These are phyloP conservation scores for Neurospora sp. DNA, from an alignment of 495 filamentous ascomycete species.

Conservation along the genomic window DNA sequence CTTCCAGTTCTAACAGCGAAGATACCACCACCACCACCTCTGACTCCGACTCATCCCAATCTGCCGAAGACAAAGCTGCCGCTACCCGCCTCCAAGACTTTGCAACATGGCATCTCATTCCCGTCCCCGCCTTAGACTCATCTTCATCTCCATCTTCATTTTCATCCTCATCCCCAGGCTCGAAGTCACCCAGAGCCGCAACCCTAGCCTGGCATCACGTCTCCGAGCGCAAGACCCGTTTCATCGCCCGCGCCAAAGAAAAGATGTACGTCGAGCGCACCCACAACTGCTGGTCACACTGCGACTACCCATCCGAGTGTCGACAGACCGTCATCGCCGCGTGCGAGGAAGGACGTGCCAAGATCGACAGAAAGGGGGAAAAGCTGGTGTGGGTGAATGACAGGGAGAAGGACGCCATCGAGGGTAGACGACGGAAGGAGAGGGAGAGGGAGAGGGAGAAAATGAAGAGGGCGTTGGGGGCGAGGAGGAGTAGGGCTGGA, in stretches of 20 bases:
- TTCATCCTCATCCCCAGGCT: not conserved
- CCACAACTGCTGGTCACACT: constrained; percentile 33
- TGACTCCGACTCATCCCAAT: not conserved
- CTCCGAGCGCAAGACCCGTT: not conserved
- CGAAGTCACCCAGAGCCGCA: not conserved
- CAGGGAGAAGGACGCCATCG: not conserved
- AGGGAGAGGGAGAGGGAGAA: not conserved
- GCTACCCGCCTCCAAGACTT: not conserved
- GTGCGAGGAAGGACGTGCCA: constrained; percentile 1
- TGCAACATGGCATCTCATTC: not conserved
- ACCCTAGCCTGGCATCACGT: not conserved
- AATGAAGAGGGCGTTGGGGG: not conserved
- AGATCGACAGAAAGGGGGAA: not conserved
- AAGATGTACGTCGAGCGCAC: constrained; percentile 11
- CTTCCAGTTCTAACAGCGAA: not conserved
- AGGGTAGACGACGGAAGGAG: not conserved
- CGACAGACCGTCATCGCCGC: constrained; percentile 12
- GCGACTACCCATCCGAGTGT: constrained; percentile 37
- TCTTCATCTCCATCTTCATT: not conserved
- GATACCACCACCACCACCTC: not conserved
- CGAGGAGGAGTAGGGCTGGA: not conserved
- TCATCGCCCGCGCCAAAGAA: constrained; percentile 12
- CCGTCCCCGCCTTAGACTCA: not conserved
- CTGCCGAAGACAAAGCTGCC: not conserved
- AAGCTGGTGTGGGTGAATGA: not conserved